Evolutionary conservation across 225 moss, liverwort and hornwort species (phyloP).

Genomic region (Ulota crispa): DNA sequence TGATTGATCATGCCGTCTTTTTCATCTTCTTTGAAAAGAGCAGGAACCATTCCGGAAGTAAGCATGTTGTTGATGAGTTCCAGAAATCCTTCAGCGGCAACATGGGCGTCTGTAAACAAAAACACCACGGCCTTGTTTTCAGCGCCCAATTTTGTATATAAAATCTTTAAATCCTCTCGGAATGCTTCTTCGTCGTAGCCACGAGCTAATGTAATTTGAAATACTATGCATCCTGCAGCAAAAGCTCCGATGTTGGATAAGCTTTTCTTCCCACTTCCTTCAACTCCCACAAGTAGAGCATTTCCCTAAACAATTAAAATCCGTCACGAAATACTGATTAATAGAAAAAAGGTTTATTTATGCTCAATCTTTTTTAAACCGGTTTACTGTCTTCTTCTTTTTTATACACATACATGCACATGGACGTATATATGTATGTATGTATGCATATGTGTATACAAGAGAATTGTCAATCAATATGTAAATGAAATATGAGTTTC

Average conservation of each 20-base stretch:
- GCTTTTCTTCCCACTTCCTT: conserved; percentile 93
- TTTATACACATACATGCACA: too few species aligned
- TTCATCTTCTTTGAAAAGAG: conserved; percentile 91
- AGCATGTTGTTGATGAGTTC: conserved; percentile 94
- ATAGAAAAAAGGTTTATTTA: neutral
- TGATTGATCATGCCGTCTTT: conserved; percentile 87
- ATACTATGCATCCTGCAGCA: conserved; percentile 63
- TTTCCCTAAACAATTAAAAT: conserved; percentile 53
- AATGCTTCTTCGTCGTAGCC: conserved; percentile 87
- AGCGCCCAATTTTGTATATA: conserved; percentile 71
- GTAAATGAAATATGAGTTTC: too few species aligned
- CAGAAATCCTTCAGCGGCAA: conserved; percentile 75
- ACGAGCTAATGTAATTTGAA: conserved; percentile 77
- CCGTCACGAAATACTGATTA: too few species aligned
- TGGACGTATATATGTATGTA: too few species aligned
- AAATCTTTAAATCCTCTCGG: conserved; percentile 68
- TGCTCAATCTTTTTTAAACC: fast-evolving
- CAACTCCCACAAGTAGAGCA: conserved; percentile 84
- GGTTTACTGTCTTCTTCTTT: too few species aligned
- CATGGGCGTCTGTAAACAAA: conserved; percentile 87
- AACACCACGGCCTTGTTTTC: conserved; percentile 70
- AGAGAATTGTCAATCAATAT: too few species aligned
- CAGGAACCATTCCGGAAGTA: conserved; percentile 89
- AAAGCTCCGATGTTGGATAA: conserved; percentile 79
- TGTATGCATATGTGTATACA: too few species aligned